phyloP scores from a whole-genome alignment of 164 flowering plant genomes.

The Vitis vinifera region DNA sequence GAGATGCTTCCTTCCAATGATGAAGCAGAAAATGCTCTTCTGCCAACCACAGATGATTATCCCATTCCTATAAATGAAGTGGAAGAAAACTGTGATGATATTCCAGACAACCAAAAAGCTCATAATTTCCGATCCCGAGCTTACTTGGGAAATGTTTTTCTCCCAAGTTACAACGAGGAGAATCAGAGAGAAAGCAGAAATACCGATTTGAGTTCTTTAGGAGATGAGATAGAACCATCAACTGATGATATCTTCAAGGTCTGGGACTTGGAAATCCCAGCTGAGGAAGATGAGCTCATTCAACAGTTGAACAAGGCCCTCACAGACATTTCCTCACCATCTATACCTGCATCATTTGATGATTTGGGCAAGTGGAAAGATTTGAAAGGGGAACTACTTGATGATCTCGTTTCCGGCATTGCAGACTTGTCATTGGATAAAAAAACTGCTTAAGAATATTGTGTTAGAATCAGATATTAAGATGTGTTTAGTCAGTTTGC shows the following conservation, averaged over 20 bases:
- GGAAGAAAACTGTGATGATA: neutral
- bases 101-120: neutral
- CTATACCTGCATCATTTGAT: conserved; percentile 12
- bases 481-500: too few species aligned
- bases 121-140: conserved; percentile 1
- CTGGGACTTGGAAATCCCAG: conserved; percentile 56
- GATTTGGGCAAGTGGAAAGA: conserved; percentile 14
- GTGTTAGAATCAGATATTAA: neutral
- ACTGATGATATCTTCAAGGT: conserved; percentile 57
- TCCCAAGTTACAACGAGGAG: conserved; percentile 29
- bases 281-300: conserved; percentile 47
- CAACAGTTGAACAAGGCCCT: conserved; percentile 44
- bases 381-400: conserved; percentile 25
- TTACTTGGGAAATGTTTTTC: conserved; percentile 25
- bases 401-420: conserved; percentile 46
- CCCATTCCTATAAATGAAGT: conserved; percentile 11
- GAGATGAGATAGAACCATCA: conserved; percentile 25
- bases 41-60: conserved; percentile 6
- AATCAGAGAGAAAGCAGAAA: conserved; percentile 6
- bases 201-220: conserved; percentile 13
- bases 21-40: neutral
- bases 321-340: conserved; percentile 17
- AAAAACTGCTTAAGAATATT: conserved; percentile 6
- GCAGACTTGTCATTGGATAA: conserved; percentile 44
- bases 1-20: conserved; percentile 9